Evolutionary conservation across 495 filamentous ascomycete genomes (phyloP).

Genomic region (Chaetomium tenue): DNA sequence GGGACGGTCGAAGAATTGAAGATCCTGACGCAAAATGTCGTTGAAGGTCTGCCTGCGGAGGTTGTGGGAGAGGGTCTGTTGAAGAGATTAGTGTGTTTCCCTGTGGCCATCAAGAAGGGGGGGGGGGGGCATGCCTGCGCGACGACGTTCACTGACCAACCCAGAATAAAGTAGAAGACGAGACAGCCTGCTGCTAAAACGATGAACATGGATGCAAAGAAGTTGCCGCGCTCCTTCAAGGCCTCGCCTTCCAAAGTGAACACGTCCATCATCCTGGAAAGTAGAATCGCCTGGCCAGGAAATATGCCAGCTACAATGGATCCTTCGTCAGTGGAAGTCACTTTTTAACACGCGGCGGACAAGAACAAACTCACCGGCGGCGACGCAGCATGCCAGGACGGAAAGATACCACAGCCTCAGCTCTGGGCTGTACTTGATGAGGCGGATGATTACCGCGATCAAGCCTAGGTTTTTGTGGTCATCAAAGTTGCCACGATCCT

Average conservation of each 20-base stretch:
- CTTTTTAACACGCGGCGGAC: too few relatives aligned
- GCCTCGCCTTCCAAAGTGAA: conserved; percentile 32
- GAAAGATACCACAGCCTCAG: conserved; percentile 20
- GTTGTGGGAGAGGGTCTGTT: conserved; percentile 64
- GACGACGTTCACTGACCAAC: conserved; percentile 45
- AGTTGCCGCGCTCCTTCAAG: conserved; percentile 43
- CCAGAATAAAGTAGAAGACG: conserved; percentile 44
- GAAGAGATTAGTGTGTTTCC: not conserved
- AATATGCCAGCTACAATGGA: conserved; percentile 26
- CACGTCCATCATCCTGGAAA: conserved; percentile 36
- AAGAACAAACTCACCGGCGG: conserved; percentile 14
- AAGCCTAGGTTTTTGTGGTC: conserved; percentile 27
- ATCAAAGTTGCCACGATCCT: conserved; percentile 25
- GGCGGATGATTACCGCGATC: conserved; percentile 11
- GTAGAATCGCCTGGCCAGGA: conserved; percentile 40
- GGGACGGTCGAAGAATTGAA: conserved; percentile 76
- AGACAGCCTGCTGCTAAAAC: conserved; percentile 46
- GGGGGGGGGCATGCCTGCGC: conserved; percentile 20
- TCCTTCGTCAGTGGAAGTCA: not conserved
- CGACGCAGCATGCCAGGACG: conserved; percentile 8
- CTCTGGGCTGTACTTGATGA: conserved; percentile 22
- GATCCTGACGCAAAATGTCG: conserved; percentile 86
- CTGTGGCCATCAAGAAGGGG: too few relatives aligned
- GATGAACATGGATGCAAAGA: conserved; percentile 58
- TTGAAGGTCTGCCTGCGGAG: conserved; percentile 73